phyloP scores from a whole-genome alignment of 1,284 basidiomycete species.

The Microbotryum intermedium region DNA sequence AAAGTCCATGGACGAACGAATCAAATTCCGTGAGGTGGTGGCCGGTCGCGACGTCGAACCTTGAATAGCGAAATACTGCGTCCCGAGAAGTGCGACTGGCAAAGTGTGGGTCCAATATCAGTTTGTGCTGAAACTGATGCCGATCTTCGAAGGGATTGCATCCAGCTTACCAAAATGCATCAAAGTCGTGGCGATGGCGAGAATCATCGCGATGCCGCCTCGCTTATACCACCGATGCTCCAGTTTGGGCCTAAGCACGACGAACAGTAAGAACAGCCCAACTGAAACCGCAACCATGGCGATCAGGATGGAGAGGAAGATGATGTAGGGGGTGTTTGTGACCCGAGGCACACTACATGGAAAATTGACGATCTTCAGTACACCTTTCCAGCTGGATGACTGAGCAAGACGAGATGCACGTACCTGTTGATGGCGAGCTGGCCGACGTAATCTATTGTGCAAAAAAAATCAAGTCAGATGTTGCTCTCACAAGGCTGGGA shows the following conservation, averaged over 20 bases:
- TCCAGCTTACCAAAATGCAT: conserved; percentile 39
- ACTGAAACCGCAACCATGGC: conserved; percentile 42
- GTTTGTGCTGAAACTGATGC: conserved; percentile 22
- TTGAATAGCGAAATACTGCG: conserved; percentile 23
- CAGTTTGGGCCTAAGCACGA: conserved; percentile 45
- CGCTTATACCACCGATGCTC: conserved; percentile 43
- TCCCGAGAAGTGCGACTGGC: conserved; percentile 27
- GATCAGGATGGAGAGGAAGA: conserved; percentile 43
- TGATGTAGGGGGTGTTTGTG: conserved; percentile 39
- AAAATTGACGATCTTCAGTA: too few relatives aligned
- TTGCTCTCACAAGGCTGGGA: background rate
- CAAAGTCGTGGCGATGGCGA: conserved; percentile 40
- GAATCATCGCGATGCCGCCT: conserved; percentile 40
- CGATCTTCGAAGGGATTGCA: background rate
- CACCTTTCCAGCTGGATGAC: too few relatives aligned
- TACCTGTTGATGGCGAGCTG: conserved; percentile 42
- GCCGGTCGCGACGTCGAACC: conserved; percentile 9
- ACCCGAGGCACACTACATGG: conserved; percentile 37
- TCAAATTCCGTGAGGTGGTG: conserved; percentile 13
- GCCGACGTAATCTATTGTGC: conserved; percentile 42
- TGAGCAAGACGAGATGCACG: too few relatives aligned
- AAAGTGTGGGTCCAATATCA: background rate
- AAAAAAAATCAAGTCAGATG: conserved; percentile 2
- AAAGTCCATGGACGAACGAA: conserved; percentile 7
- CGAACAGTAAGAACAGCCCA: conserved; percentile 45